Conservation (phyloP, 371 early-diverging fungal genomes). For the Mortierella sp. region DNA sequence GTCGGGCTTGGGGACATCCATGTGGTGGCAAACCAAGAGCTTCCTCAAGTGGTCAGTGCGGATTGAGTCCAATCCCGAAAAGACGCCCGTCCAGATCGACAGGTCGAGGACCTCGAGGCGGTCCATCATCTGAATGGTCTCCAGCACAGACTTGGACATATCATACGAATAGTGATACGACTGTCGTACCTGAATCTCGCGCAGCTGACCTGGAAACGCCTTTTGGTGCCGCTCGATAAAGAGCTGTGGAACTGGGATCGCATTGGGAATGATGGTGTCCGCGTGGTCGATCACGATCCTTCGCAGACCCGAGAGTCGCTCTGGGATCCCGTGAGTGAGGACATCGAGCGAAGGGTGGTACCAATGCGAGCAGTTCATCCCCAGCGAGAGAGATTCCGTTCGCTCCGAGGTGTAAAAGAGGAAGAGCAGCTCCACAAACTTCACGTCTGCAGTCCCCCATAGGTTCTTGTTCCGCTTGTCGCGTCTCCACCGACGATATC, state of each 20-base stretch:
- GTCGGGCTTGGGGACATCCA: conserved; percentile 23
- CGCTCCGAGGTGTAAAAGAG: conserved; percentile 35
- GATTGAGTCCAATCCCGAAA: conserved; percentile 41
- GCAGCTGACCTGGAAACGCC: conserved; percentile 36
- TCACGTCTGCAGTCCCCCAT: conserved; percentile 24
- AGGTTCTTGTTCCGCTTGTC: conserved; percentile 25
- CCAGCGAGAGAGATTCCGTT: conserved; percentile 31
- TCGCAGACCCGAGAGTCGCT: conserved; percentile 32
- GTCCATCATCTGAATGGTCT: conserved; percentile 34
- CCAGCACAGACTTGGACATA: conserved; percentile 44
- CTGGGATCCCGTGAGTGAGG: conserved; percentile 27
- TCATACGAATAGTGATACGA: conserved; percentile 40
- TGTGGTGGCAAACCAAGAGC: conserved; percentile 37
- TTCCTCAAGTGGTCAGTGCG: conserved; percentile 33
- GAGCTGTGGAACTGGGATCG: conserved; percentile 22
- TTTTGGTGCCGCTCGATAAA: conserved; percentile 38
- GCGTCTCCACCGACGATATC: conserved; percentile 24
- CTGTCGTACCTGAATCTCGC: conserved; percentile 40
- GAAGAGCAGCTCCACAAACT: conserved; percentile 33
- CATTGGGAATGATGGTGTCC: conserved; percentile 20
- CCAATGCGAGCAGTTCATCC: conserved; percentile 36
- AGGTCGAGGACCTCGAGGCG: conserved; percentile 37
- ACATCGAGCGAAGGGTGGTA: conserved; percentile 41
- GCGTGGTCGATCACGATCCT: conserved; percentile 38
- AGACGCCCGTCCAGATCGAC: conserved; percentile 35